A percentile compares a stretch with the other conserved stretches of the same genome.
Conservation (phyloP, 2,329 filamentous ascomycete species). For the Paracamarosporium sp. region DNA sequence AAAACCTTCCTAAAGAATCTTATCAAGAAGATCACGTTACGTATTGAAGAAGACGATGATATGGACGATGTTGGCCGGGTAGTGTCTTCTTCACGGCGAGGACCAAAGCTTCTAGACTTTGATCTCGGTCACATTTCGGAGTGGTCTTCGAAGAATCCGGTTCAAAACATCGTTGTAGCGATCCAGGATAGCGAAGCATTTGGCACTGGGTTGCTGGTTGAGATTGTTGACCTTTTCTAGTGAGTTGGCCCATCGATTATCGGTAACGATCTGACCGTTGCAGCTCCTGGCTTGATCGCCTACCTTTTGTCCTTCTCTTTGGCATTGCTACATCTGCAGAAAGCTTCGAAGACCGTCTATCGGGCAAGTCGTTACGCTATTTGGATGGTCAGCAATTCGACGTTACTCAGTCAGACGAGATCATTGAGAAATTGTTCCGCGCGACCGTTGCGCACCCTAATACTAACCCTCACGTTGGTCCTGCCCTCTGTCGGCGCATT, state of each 20-base stretch:
- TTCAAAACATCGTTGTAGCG: conserved; percentile 70
- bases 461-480: conserved; percentile 67
- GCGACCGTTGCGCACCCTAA: conserved; percentile 66
- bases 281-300: conserved; percentile 74
- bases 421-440: conserved; percentile 75
- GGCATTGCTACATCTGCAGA: conserved; percentile 84
- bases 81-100: conserved; percentile 50
- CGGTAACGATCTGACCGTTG: conserved; percentile 25
- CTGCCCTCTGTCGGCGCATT: conserved; percentile 66
- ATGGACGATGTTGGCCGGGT: conserved; percentile 33
- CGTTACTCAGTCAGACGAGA: conserved; percentile 73
- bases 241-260: conserved; percentile 44
- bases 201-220: conserved; percentile 73
- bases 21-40: conserved; percentile 69
- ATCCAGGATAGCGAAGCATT: conserved; percentile 86
- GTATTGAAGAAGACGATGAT: conserved; percentile 64
- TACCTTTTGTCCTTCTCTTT: conserved; percentile 79
- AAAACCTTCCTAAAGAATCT: conserved; percentile 76
- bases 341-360: conserved; percentile 75
- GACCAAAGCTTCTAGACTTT: conserved; percentile 74
- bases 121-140: conserved; percentile 75
- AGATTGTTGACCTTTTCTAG: conserved; percentile 73
- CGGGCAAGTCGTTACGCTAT: conserved; percentile 70
- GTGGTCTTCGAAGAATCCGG: conserved; percentile 61
- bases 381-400: conserved; percentile 78